Conservation (phyloP, 768 basidiomycete genomes). For the Suillus placidus region DNA sequence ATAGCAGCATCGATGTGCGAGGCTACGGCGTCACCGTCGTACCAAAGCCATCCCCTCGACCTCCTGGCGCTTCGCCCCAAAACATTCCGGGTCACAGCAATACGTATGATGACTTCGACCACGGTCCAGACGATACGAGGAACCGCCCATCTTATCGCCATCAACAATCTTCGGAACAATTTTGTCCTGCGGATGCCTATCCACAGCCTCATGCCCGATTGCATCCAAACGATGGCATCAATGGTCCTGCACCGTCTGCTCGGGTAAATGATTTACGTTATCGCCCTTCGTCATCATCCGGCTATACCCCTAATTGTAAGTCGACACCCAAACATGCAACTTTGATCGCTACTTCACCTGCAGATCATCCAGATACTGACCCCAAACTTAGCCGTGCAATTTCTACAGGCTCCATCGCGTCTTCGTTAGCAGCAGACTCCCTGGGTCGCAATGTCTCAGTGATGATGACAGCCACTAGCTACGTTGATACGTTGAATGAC, state of each 20-base stretch:
- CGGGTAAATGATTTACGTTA: conserved; percentile 25
- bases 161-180: conserved; percentile 23
- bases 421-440: conserved; percentile 28
- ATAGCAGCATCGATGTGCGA: conserved; percentile 21
- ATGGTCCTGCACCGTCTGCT: conserved; percentile 13
- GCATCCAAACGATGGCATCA: conserved; percentile 19
- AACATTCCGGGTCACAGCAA: conserved; percentile 27
- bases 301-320: conserved; percentile 26
- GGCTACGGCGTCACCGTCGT: conserved; percentile 8
- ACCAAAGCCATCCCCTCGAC: conserved; percentile 29
- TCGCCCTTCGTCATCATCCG: conserved; percentile 23
- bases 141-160: conserved; percentile 22
- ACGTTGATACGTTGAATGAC: conserved; percentile 19
- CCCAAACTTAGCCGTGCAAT: conserved; percentile 28
- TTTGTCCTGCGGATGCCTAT: conserved; percentile 23
- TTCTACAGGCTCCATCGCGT: conserved; percentile 31
- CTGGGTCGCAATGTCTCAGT: conserved; percentile 30
- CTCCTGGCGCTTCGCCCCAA: conserved; percentile 32
- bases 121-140: conserved; percentile 6
- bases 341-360: conserved; percentile 9
- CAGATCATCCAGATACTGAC: conserved; percentile 20
- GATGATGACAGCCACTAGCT: conserved; percentile 28
- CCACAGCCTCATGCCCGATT: conserved; percentile 15
- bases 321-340: background rate
- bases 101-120: conserved; percentile 23